phyloP scores from a whole-genome alignment of 2,329 filamentous ascomycete species.

The Colletotrichum sp. region DNA sequence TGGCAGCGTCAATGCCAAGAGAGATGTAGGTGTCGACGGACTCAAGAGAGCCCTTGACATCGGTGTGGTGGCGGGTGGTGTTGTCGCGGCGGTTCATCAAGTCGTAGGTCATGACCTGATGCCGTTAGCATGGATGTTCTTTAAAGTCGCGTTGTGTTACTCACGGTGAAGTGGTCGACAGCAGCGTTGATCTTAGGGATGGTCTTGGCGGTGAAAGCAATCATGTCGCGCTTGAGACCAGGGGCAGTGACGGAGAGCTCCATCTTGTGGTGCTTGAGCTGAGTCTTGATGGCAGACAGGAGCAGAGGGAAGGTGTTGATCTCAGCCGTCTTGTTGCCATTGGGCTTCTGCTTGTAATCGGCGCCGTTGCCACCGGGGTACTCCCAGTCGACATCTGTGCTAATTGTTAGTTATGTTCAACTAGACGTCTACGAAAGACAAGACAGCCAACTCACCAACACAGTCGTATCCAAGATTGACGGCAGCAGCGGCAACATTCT shows the following conservation, averaged over 20 bases:
- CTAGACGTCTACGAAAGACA: background rate
- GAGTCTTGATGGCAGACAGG: conserved; percentile 60
- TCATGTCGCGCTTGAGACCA: conserved; percentile 67
- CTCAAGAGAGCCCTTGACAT: conserved; percentile 57
- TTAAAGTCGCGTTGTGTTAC: fast-evolving
- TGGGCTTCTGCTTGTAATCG: conserved; percentile 69
- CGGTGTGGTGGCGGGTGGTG: conserved; percentile 68
- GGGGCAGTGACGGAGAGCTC: conserved; percentile 72
- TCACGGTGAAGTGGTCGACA: conserved; percentile 69
- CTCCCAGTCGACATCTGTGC: conserved; percentile 70
- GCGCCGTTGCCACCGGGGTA: conserved; percentile 68
- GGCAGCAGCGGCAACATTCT: conserved; percentile 61
- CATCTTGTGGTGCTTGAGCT: conserved; percentile 58
- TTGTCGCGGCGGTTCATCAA: conserved; percentile 76
- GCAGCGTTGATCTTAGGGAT: conserved; percentile 63
- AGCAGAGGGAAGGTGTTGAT: conserved; percentile 67
- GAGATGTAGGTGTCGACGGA: conserved; percentile 64
- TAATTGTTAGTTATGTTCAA: background rate
- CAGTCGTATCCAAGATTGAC: conserved; percentile 64
- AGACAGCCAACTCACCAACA: conserved; percentile 45
- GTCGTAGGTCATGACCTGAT: conserved; percentile 71
- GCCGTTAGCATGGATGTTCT: background rate
- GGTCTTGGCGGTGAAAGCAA: conserved; percentile 63
- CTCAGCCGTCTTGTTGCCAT: conserved; percentile 62
- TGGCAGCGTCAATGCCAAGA: conserved; percentile 58